phyloP scores from a whole-genome alignment of 352 stramenopile species.

The Phytophthora pseudosyringae region DNA sequence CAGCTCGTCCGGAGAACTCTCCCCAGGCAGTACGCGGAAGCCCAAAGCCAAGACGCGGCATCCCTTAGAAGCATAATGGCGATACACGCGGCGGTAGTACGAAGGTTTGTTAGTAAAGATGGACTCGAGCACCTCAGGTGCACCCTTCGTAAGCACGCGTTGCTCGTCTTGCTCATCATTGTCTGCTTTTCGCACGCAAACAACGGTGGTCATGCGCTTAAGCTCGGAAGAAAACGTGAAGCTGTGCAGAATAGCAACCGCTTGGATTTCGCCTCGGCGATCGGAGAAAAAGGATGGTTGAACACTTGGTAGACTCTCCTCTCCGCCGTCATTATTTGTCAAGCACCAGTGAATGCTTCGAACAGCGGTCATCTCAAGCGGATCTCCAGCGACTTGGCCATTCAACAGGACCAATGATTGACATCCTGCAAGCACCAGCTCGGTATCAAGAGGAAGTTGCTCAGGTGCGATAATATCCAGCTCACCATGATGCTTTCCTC shows the following conservation, averaged over 20 bases:
- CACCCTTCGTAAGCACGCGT: slow-evolving; percentile 97
- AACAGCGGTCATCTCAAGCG: slow-evolving; percentile 97
- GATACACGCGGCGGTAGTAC: slow-evolving; percentile 91
- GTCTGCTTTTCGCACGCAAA: slow-evolving; percentile 79
- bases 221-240: slow-evolving; percentile 97
- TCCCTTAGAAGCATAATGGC: slow-evolving; percentile 79
- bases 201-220: slow-evolving; percentile 97
- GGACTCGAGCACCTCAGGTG: slow-evolving; percentile 93
- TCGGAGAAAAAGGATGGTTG: slow-evolving; percentile 41
- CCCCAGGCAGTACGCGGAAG: slow-evolving; percentile 89
- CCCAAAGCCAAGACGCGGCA: slow-evolving; percentile 96
- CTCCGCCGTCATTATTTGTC: slow-evolving; percentile 52
- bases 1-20: slow-evolving; percentile 62
- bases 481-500: slow-evolving; percentile 54
- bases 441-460: slow-evolving; percentile 92
- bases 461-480: slow-evolving; percentile 83
- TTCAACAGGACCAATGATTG: slow-evolving; percentile 98
- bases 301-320: slow-evolving; percentile 26
- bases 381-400: slow-evolving; percentile 95
- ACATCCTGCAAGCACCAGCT: slow-evolving; percentile 91
- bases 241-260: slow-evolving; percentile 95
- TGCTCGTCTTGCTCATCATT: slow-evolving; percentile 76
- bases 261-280: slow-evolving; percentile 64
- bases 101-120: slow-evolving; percentile 90
- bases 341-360: slow-evolving; percentile 78